Evolutionary conservation across 345 rosid species (phyloP), one percentile per base, ranked within the genome.

Genomic region (rapeseed (Brassica napus)): DNA sequence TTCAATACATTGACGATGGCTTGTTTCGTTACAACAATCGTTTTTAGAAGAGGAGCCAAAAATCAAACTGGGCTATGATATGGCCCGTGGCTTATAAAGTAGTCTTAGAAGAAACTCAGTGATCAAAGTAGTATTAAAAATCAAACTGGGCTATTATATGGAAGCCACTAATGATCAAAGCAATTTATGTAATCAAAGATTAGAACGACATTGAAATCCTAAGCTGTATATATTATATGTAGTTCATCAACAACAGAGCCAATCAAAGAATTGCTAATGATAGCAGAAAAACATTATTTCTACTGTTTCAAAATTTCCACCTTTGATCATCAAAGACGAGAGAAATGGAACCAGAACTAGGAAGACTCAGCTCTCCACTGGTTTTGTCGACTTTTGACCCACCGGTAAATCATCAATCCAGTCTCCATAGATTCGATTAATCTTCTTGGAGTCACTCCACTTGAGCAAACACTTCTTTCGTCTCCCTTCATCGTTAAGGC

Each of bases 371-470:
- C 84, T 81, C 84, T 88, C 90, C n/a, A 83, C 85, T 76, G 81
- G 86, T 44, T 79, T 83, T 0, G 89, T 81, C 61, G 77, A 55
- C 76, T 76, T 84, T 58, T 82, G 85, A 15, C 80, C 81, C 63
- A 91, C 80, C 28, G 98, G 98, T 79, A 90, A 69, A 85, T 93
- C 99, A 24, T 93, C 96, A 4, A 93, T 90, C 99, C 99, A 95
- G 60, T 95, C 98, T 6, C 85, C 98, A 74, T 95, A 95, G 34
- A 95, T 93, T 32, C 88, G 80, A 39, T 95, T 89, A 69, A 95
- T 89, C 82, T 93, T 95, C 97, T 86, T 90, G 21, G 82, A 83
- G 64, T 89, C 93, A 68, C 90, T 95, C 94, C 92, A 90, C 80
- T 89, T 95, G 73, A 89, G 79, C 55, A 90, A 72, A 75, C 89